Conservation (phyloP, 108 stramenopile genomes). For the Cyclostephanos invisitatus region DNA sequence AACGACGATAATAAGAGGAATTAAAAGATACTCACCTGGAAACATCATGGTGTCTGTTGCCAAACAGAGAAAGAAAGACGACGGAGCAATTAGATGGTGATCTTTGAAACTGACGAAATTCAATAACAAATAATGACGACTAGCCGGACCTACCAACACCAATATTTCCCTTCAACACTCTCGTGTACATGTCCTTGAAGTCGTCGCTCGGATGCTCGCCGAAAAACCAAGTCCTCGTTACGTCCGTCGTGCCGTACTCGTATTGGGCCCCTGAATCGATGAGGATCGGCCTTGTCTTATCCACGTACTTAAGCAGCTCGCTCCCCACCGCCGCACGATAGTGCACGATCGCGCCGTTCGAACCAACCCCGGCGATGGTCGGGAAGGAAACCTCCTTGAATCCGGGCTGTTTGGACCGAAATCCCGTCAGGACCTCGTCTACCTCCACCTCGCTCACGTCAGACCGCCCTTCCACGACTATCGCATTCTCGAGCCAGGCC, state of each 20-base stretch:
- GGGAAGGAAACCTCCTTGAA: slow-evolving; percentile 86
- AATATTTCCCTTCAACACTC: slow-evolving; percentile 96
- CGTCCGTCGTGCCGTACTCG: slow-evolving; percentile 96
- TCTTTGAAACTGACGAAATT: background rate
- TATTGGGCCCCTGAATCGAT: slow-evolving; percentile 96
- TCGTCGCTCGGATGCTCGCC: slow-evolving; percentile 73
- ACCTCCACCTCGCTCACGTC: slow-evolving; percentile 88
- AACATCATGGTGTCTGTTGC: slow-evolving; percentile 78
- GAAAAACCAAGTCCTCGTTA: slow-evolving; percentile 97
- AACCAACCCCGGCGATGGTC: slow-evolving; percentile 94
- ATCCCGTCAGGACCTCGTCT: slow-evolving; percentile 82
- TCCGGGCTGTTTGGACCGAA: slow-evolving; percentile 75
- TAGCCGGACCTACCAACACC: slow-evolving; percentile 44
- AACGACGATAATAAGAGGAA: background rate
- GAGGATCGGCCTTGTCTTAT: slow-evolving; percentile 74
- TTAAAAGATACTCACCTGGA: slow-evolving; percentile 47
- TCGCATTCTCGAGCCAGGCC: slow-evolving; percentile 79
- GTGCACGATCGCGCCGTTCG: slow-evolving; percentile 98
- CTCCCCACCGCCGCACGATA: slow-evolving; percentile 77
- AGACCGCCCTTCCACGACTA: slow-evolving; percentile 55
- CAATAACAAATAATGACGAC: background rate
- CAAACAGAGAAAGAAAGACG: background rate
- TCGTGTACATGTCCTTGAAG: slow-evolving; percentile 85
- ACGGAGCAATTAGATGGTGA: background rate
- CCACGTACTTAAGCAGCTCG: slow-evolving; percentile 70